Percentiles rank a stretch among this genome's conserved stretches.
Evolutionary conservation across 208 protist genomes (phyloP).

Genomic region (Wallacemonas sp.): DNA sequence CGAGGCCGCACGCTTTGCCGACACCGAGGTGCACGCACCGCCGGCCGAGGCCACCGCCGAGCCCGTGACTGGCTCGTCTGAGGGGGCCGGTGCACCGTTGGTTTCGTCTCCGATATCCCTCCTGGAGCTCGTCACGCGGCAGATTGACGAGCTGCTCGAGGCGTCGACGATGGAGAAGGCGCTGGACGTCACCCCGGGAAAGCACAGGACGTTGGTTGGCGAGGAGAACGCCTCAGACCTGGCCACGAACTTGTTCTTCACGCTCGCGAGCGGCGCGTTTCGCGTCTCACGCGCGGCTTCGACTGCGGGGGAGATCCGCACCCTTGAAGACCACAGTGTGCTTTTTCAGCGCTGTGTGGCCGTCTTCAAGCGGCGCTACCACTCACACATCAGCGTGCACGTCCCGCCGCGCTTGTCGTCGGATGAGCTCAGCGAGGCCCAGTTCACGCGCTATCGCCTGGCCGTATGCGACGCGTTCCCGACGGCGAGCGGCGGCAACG

Average conservation of each 20-base stretch:
- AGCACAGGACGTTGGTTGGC: background rate
- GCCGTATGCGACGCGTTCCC: background rate
- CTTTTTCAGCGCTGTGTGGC: conserved; percentile 4
- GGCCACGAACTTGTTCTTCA: conserved; percentile 6
- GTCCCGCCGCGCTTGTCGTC: background rate
- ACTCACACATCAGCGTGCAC: background rate
- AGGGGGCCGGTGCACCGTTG: too few relatives aligned
- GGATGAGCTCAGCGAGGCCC: background rate
- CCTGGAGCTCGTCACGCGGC: background rate
- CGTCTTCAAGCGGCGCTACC: background rate
- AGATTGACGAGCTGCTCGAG: conserved; percentile 3
- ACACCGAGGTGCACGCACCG: too few relatives aligned
- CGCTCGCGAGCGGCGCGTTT: background rate
- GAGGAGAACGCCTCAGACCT: background rate
- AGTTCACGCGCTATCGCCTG: background rate
- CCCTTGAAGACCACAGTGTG: background rate
- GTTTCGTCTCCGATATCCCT: background rate
- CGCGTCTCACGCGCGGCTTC: background rate
- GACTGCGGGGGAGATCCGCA: background rate
- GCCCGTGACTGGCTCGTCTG: too few relatives aligned
- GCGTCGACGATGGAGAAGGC: background rate
- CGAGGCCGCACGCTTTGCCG: background rate
- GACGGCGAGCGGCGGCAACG: background rate
- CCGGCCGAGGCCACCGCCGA: too few relatives aligned
- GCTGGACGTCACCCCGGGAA: background rate